Base-by-base conservation (phyloP, 2,329 filamentous ascomycete species). In the Biscogniauxia mediterranea region DNA sequence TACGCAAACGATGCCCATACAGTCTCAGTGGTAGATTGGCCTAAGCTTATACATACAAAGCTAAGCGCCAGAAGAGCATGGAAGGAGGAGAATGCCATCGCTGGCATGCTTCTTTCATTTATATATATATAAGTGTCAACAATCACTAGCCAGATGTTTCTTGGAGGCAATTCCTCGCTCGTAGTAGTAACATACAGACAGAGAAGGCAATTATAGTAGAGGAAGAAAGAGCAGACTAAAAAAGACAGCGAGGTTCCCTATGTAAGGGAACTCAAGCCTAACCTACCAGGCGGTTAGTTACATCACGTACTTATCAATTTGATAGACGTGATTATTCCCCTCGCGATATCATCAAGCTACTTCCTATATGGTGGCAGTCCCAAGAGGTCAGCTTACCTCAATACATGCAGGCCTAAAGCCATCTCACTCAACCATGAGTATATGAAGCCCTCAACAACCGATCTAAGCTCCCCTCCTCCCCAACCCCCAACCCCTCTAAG, bases 1-100 rank as follows among this genome's bases (percentile, higher is more conserved):
- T 79, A 83, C 23, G 77, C 78, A 52, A 81, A 78, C 0, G 78
- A 79, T 3, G 80, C 79, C 80, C 81, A 84, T 56, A 85, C 78
- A 25, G 74, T 79, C 55, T 78, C 75, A 49, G 68, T 70, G 19
- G 64, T 61, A 13, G 71, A 68, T 56, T 78, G 74, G 7, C 75
- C 78, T 20, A 61, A 26, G 17, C 68, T 61, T 38, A 65, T 60
- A 42, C 65, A 63, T 20, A 64, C 61, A 25, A 74, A 53, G n/a
- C 68, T 56, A 15, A 65, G 51, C 9, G 68, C 58, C 20, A 70
- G 55, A 9, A 55, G 28, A n/a, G 13, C 15, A n/a, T 17, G 6
- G 38, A 46, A 7, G 15, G 38, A 6, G 17, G 13, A 46, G 13
- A n/a, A 46, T 5, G 13, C 51, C 23, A 52, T 23, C 7, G 51